Evolutionary conservation across 306 rosid species (phyloP), one percentile per base, ranked within the genome.

Genomic region (Fragaria nilgerrensis): DNA sequence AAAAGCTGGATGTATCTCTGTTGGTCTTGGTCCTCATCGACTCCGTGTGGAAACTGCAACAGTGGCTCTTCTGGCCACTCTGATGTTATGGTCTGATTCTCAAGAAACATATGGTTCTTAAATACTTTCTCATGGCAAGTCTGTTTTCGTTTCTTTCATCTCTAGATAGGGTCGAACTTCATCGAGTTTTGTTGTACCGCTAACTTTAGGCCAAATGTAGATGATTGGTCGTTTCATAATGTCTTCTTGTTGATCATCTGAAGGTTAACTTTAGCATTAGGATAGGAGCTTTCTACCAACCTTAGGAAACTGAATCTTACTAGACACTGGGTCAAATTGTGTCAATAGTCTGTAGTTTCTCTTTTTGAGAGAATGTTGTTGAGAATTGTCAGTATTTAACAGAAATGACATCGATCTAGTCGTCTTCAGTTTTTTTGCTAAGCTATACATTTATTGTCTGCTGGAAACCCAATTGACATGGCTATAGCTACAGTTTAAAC

Each of bases 41-140:
- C 88, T 94, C 23, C 89, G 97, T 68, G 96, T 94, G 50, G 98
- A 94, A 90, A 94, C 97, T 50, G 98, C 98, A 75, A 81, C 98
- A 1, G 84, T 94, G 80, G 90, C 97, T 27, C 89, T 94, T 80
- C 74, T 94, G 77, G 84, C 93, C 27, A 87, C 93, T 56, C 79
- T 91, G 69, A 89, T 89, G 93, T 79, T 92, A 72, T 94, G 96
- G 98, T 90, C 93, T 27, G 98, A 92, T 78, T 85, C 93, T 78
- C 85, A 61, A 74, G 77, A 50, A 81, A 50, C 75, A 59, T 74
- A 71, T 13, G 47, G 25, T 52, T 45, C 55, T 79, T 87, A 76
- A 87, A 65, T 48, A 73, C 66, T 23, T 47, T 71, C 22, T 71
- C 67, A 62, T 68, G 86, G 84, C 77, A 77, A 78, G 75, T 29